Base-by-base conservation (phyloP, 495 filamentous ascomycete species). In the Staphylotrichum longicolle region DNA sequence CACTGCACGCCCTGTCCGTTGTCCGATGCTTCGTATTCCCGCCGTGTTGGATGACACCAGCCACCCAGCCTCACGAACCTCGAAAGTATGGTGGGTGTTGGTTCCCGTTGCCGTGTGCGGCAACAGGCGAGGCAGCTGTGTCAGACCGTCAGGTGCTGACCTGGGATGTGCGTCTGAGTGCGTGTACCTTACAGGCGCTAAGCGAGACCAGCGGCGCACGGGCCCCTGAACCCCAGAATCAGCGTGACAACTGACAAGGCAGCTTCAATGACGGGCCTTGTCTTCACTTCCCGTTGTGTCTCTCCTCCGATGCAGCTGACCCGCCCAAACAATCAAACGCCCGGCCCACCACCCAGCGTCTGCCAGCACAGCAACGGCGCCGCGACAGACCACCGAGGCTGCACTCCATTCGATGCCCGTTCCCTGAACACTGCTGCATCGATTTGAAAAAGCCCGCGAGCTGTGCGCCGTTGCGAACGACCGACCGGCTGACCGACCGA, bases 311-410 rank as follows among this genome's bases (percentile, higher is more conserved):
- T 49, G 59, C 42, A 67, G 55, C 56, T 63, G 51, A 54, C 54
- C 60, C 57, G 57, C 62, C 63, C 46, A 68, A 72, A 69, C 63
- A 69, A 70, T 50, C 59, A 60, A 57, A 37, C 59, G 41, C 14
- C 59, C 14, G 32, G 33, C 42, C 51, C 48, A 46, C 57, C 42
- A 40, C 35, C 63, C n/a, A 35, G 41, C 58, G 50, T 54, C 32
- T 10, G 51, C 49, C 60, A 60, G 49, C 44, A 14, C 49, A 61
- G 53, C 60, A 45, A 41, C 48, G 27, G 48, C 40, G 60, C 49
- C 58, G 48, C 53, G 63, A 62, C 59, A 63, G 55, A 60, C 57
- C 50, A 35, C 54, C 12, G 32, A 33, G 3, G 44, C 57, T 20
- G n/a, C 46, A 53, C 6, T 39, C 37, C 37, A 10, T 39, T 10